Percentiles rank a stretch among this genome's conserved stretches.
Evolutionary conservation across 1,139 yeast genomes (phyloP).

Genomic region (Pichia kudriavzevii): DNA sequence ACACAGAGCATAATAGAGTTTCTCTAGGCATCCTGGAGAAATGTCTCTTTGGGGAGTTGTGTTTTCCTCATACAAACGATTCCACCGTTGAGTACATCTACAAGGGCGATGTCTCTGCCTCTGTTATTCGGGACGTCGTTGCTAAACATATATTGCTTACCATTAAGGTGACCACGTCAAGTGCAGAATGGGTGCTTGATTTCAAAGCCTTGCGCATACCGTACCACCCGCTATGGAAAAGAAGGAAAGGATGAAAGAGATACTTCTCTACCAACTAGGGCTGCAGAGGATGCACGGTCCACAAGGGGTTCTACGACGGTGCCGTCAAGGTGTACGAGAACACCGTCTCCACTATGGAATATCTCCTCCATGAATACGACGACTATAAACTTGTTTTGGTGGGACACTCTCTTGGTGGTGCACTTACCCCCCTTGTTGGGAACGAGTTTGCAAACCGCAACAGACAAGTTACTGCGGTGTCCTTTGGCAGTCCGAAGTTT

Average conservation of each 20-base stretch:
- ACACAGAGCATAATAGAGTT: conserved; percentile 11
- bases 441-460: conserved; percentile 50
- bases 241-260: conserved; percentile 16
- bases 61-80: conserved; percentile 5
- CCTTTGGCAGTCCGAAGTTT: conserved; percentile 56
- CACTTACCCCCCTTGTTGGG: conserved; percentile 54
- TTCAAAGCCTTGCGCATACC: conserved; percentile 36
- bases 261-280: conserved; percentile 29
- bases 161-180: conserved; percentile 53
- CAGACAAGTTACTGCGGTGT: conserved; percentile 42
- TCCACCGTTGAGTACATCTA: conserved; percentile 31
- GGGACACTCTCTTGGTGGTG: conserved; percentile 75
- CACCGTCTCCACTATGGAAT: conserved; percentile 34
- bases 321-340: conserved; percentile 29
- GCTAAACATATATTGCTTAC: conserved; percentile 34
- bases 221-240: conserved; percentile 31
- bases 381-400: conserved; percentile 44
- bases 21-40: conserved; percentile 7
- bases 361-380: conserved; percentile 34
- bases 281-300: conserved; percentile 42
- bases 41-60: conserved; percentile 12
- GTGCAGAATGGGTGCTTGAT: conserved; percentile 52
- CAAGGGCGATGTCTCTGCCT: conserved; percentile 38
- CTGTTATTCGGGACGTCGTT: conserved; percentile 36
- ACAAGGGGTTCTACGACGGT: conserved; percentile 42